Percentiles rank a stretch among this genome's conserved stretches.
Evolutionary conservation across 2,329 filamentous ascomycete species (phyloP).

Genomic region (Emmonsia crescens): DNA sequence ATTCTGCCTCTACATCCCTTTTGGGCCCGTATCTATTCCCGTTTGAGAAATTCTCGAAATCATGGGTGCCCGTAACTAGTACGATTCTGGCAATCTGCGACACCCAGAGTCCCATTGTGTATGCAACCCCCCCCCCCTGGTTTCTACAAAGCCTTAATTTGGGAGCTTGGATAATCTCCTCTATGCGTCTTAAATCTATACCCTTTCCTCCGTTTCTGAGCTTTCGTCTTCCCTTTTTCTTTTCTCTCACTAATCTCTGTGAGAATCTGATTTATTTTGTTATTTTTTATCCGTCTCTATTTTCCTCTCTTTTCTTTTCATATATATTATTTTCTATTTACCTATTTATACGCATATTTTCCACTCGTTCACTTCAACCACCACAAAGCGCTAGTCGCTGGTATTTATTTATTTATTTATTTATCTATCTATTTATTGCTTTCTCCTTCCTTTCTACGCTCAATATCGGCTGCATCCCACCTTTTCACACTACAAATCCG

Average conservation of each 20-base stretch:
- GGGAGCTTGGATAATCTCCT: background rate
- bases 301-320: background rate
- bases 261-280: background rate
- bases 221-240: background rate
- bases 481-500: background rate
- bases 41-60: background rate
- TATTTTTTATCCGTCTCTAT: background rate
- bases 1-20: background rate
- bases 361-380: background rate
- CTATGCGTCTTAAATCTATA: background rate
- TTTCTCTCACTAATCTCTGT: background rate
- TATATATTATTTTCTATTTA: background rate
- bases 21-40: background rate
- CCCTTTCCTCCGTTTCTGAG: background rate
- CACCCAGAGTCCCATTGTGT: background rate
- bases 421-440: background rate
- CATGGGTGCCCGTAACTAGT: background rate
- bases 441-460: background rate
- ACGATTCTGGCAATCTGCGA: background rate
- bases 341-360: background rate
- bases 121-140: background rate
- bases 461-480: background rate
- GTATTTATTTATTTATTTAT: background rate
- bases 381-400: slow-evolving; percentile 1
- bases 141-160: background rate